Conservation (phyloP, 768 basidiomycete species). For the Termitomyces sp. region DNA sequence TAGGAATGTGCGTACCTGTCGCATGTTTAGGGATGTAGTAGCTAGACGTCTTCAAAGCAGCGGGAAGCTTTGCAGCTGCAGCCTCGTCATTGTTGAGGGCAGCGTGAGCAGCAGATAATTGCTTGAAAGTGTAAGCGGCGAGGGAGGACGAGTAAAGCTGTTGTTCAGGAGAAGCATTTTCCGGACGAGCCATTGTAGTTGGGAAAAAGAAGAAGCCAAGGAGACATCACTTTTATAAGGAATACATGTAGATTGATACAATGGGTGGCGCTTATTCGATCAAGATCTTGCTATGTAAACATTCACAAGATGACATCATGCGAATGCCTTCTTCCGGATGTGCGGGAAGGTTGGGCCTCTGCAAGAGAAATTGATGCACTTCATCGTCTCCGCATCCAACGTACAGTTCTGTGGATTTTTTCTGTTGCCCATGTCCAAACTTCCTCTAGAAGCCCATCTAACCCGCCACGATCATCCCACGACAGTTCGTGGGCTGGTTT, state of each 20-base stretch:
- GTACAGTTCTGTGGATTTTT: conserved; percentile 26
- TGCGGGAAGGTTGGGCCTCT: not conserved
- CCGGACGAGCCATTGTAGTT: conserved; percentile 9
- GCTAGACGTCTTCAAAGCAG: conserved; percentile 22
- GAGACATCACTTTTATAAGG: conserved; percentile 6
- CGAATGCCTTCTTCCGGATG: not conserved
- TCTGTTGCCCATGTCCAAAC: conserved; percentile 49
- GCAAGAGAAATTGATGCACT: not conserved
- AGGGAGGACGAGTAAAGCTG: conserved; percentile 41
- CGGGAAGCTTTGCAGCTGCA: conserved; percentile 32
- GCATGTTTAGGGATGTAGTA: conserved; percentile 1
- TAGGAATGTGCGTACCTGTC: conserved; percentile 1
- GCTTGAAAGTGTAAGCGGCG: conserved; percentile 41
- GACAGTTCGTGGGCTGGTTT: conserved; percentile 45
- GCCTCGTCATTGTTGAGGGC: conserved; percentile 24
- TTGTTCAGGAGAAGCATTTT: conserved; percentile 19
- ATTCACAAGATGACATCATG: conserved; percentile 3
- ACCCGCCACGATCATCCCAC: conserved; percentile 59
- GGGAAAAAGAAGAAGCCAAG: not conserved
- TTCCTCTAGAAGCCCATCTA: conserved; percentile 59
- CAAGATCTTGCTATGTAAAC: not conserved
- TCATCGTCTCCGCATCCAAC: conserved; percentile 33
- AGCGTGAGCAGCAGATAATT: conserved; percentile 34
- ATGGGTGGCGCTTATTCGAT: conserved; percentile 4
- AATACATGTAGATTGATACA: not conserved